phyloP scores from a whole-genome alignment of 1,284 basidiomycete species.

The Cutaneotrichosporon dermatis region DNA sequence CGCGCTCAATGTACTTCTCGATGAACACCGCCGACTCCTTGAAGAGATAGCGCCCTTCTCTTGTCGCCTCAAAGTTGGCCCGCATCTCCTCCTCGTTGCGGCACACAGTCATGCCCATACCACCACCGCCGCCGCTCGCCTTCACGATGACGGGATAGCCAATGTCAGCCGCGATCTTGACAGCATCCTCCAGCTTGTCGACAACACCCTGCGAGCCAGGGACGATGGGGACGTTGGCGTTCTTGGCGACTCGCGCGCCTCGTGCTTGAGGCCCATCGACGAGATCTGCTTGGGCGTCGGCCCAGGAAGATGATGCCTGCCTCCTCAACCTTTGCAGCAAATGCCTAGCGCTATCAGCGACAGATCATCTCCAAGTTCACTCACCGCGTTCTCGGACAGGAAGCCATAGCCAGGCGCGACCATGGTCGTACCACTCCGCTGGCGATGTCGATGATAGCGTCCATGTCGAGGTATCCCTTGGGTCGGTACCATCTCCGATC shows the following conservation, averaged over 20 bases:
- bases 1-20: slow-evolving; percentile 58
- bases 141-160: slow-evolving; percentile 59
- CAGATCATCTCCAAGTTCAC: not conserved
- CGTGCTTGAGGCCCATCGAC: slow-evolving; percentile 62
- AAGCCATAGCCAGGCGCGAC: slow-evolving; percentile 66
- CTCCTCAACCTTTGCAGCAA: slow-evolving; percentile 55
- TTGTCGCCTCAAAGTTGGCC: slow-evolving; percentile 44
- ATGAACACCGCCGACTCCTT: slow-evolving; percentile 58
- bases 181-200: slow-evolving; percentile 51
- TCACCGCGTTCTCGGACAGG: slow-evolving; percentile 59
- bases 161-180: slow-evolving; percentile 50
- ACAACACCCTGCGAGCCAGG: slow-evolving; percentile 57
- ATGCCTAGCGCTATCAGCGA: slow-evolving; percentile 35
- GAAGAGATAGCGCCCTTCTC: slow-evolving; percentile 54
- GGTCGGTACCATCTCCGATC: slow-evolving; percentile 47
- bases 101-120: slow-evolving; percentile 65
- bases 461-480: slow-evolving; percentile 51
- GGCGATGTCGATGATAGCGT: slow-evolving; percentile 53
- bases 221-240: slow-evolving; percentile 57
- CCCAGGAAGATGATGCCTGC: slow-evolving; percentile 61
- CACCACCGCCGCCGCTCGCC: slow-evolving; percentile 66
- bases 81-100: slow-evolving; percentile 52
- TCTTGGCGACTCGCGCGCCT: slow-evolving; percentile 56
- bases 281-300: slow-evolving; percentile 55
- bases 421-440: slow-evolving; percentile 53